Conservation (phyloP, 495 filamentous ascomycete genomes). For the Clavariopsis aquatica region DNA sequence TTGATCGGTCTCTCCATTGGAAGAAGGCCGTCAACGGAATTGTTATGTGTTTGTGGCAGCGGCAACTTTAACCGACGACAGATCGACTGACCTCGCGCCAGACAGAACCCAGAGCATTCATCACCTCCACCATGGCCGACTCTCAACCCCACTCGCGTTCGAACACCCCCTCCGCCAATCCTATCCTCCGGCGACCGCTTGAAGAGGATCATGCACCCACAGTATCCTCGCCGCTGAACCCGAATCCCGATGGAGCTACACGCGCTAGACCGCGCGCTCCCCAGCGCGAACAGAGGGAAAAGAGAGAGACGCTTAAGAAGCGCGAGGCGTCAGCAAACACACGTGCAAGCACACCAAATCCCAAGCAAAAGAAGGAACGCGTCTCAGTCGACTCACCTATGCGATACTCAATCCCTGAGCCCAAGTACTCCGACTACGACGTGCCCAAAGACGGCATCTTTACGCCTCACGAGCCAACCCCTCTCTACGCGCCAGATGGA, state of each 20-base stretch:
- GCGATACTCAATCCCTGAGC: conserved; percentile 45
- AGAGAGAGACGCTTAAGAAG: conserved; percentile 50
- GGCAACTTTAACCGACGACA: not conserved
- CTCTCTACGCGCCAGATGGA: conserved; percentile 44
- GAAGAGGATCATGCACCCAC: conserved; percentile 45
- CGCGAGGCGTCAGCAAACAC: conserved; percentile 42
- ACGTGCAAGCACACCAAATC: conserved; percentile 37
- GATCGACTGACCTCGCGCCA: not conserved
- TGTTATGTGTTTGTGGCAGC: no score
- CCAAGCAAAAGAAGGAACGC: conserved; percentile 37
- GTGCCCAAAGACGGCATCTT: conserved; percentile 44
- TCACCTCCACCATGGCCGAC: conserved; percentile 33
- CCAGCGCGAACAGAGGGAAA: conserved; percentile 47
- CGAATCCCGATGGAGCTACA: conserved; percentile 36
- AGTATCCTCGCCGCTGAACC: conserved; percentile 47
- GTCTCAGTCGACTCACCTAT: conserved; percentile 42
- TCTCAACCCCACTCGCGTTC: conserved; percentile 30
- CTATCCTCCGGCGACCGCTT: conserved; percentile 31
- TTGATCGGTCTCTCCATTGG: no score
- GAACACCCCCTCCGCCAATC: conserved; percentile 30
- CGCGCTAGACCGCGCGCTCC: conserved; percentile 37
- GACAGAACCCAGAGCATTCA: not conserved
- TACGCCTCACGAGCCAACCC: conserved; percentile 44
- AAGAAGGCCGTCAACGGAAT: no score
- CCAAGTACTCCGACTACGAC: conserved; percentile 44